These are phyloP conservation scores for Aureobasidium sp. DNA, from an alignment of 2,329 filamentous ascomycete species.

Conservation along the genomic window DNA sequence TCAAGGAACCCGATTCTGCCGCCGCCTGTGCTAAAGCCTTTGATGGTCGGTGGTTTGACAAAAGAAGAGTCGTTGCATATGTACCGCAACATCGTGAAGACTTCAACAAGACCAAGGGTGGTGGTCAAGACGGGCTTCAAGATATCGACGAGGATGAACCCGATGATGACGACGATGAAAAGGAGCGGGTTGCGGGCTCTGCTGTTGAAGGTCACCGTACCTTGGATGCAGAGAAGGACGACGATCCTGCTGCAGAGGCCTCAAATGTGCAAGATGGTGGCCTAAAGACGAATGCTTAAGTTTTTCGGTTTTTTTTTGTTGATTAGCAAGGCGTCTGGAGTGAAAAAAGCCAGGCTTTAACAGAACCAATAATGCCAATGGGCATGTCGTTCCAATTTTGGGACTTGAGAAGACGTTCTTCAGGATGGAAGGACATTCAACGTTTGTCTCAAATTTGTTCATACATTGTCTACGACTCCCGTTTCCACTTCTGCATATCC, in stretches of 20 bases:
- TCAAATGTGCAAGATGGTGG: conserved; percentile 8
- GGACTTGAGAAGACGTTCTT: too few relatives aligned
- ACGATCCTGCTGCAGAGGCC: neutral
- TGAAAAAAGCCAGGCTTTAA: too few relatives aligned
- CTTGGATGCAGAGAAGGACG: neutral
- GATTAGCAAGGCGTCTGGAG: conserved; percentile 8
- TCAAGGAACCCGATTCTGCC: conserved; percentile 64
- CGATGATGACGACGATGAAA: conserved; percentile 40
- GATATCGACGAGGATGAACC: conserved; percentile 16
- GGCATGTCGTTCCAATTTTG: too few relatives aligned
- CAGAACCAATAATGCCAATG: too few relatives aligned
- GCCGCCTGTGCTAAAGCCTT: conserved; percentile 61
- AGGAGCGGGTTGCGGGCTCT: conserved; percentile 19
- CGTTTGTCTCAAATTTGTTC: too few relatives aligned
- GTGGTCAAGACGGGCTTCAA: conserved; percentile 41
- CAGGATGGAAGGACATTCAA: too few relatives aligned
- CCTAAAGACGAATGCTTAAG: neutral
- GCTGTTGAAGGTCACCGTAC: conserved; percentile 11
- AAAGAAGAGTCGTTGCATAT: conserved; percentile 59
- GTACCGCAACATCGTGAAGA: conserved; percentile 53
- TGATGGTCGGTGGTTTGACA: conserved; percentile 73
- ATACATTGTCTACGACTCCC: too few relatives aligned
- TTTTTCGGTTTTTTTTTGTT: too few relatives aligned
- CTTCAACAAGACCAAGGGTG: conserved; percentile 57
- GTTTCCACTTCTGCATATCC: too few relatives aligned